Evolutionary conservation across 139 green algal species (phyloP).

Genomic region (Ettlia oleoabundans): DNA sequence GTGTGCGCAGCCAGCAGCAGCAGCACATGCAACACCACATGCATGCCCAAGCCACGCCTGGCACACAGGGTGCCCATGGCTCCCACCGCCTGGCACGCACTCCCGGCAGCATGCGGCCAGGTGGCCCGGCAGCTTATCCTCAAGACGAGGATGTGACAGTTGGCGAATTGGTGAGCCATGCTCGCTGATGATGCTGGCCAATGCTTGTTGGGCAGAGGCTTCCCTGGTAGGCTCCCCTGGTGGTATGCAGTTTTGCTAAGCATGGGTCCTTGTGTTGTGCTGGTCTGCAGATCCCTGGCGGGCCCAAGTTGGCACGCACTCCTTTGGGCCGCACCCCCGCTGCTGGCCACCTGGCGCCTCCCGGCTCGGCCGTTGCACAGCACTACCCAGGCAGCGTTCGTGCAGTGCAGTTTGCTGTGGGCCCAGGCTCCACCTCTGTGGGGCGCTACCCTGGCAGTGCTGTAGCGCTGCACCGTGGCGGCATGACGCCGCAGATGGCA

Average conservation of each 20-base stretch:
- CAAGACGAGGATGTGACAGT: no score
- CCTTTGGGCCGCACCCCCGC: conserved; percentile 32
- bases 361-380: conserved; percentile 25
- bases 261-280: neutral
- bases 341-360: conserved; percentile 3
- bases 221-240: no score
- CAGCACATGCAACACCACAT: conserved; percentile 17
- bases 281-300: conserved; percentile 33
- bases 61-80: neutral
- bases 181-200: no score
- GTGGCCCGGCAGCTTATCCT: neutral
- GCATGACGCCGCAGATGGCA: conserved; percentile 23
- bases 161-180: neutral
- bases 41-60: neutral
- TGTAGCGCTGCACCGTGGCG: conserved; percentile 9
- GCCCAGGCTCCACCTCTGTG: conserved; percentile 29
- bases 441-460: conserved; percentile 35
- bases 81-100: conserved; percentile 36
- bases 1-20: conserved; percentile 20
- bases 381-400: conserved; percentile 29
- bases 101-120: conserved; percentile 3
- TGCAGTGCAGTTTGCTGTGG: neutral
- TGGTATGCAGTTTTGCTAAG: no score
- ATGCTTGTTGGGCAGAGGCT: no score
- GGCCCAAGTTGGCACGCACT: conserved; percentile 46